Base-by-base conservation (phyloP, 2,329 filamentous ascomycete genomes). In the Diaporthe citriasiana region DNA sequence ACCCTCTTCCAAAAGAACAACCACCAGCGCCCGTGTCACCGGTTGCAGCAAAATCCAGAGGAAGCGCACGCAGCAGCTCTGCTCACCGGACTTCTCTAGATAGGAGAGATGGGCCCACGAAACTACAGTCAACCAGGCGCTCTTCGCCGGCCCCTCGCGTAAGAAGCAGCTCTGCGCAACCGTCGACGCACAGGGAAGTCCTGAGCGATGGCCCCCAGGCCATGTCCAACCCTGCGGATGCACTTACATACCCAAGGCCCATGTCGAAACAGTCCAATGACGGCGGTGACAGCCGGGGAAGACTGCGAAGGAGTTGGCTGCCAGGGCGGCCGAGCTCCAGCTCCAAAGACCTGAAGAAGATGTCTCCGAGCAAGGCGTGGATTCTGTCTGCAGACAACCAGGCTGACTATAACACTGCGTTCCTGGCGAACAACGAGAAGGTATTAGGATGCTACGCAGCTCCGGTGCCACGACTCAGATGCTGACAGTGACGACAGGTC, bases 361-460 rank as follows among this genome's bases (percentile, higher is more conserved):
- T 70, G 72, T 50, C 72, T 27, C 45, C 68, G 53, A 68, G 70
- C 40, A 75, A 75, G 17, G 87, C 89, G 3, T 92, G 90, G 90
- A 84, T 92, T 51, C 82, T 91, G 76, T 83, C 86, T 3, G 86
- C 88, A 10, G 87, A 87, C 68, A 83, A 82, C 56, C 84, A 84
- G 27, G 84, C 85, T 17, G 89, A 92, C 70, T 92, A 92, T 79
- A 91, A 89, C 78, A 83, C 87, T 0, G 79, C 83, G 9, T 85
- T 86, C 42, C 81, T 92, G 70, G 79, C 84, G 30, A 87, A 87
- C 56, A 88, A 86, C 27, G 89, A 92, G 77, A 90, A 88, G 83
- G 89, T 90, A 79, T 74, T 53, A 19, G n/a, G 4, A 68, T 25
- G 30, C 15, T 25, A 8, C 40, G 30, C 22, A 59, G 7, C 33